Conservation (phyloP, 2,329 filamentous ascomycete genomes). For the Blastomyces gilchristii region DNA sequence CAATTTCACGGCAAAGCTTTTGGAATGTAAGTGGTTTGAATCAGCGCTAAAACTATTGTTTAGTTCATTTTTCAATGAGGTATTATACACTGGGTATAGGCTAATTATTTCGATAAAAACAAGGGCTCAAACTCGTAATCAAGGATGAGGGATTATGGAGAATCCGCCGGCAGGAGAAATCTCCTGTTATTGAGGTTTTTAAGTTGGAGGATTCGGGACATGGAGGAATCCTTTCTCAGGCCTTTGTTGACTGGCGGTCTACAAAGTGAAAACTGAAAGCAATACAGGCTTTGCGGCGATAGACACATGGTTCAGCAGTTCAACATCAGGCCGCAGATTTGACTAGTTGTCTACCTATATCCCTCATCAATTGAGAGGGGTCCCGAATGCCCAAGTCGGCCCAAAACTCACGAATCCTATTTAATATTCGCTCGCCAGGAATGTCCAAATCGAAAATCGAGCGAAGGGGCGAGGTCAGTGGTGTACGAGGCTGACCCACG, state of each 20-base stretch:
- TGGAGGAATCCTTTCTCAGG: conserved; percentile 63
- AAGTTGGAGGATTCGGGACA: conserved; percentile 63
- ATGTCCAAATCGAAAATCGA: not conserved
- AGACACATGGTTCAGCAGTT: not conserved
- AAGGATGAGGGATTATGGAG: conserved; percentile 66
- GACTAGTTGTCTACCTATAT: not conserved
- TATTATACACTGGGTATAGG: not conserved
- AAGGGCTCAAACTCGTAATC: conserved; percentile 54
- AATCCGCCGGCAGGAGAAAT: conserved; percentile 56
- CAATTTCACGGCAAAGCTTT: conserved; percentile 69
- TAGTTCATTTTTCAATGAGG: not conserved
- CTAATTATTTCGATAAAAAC: not conserved
- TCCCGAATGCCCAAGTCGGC: not conserved
- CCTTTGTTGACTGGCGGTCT: conserved; percentile 63
- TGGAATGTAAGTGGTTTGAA: conserved; percentile 53
- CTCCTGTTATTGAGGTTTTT: conserved; percentile 60
- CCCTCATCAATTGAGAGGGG: not conserved
- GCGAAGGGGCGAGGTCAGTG: not conserved
- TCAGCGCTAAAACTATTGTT: not conserved
- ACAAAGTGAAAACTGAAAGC: conserved; percentile 13
- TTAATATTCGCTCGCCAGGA: not conserved
- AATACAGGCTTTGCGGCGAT: not conserved
- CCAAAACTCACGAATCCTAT: not conserved
- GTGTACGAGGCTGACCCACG: too few relatives aligned
- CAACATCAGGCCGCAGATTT: not conserved